These are phyloP conservation scores for Aspergillus nidulans DNA, from an alignment of 495 filamentous ascomycete species.

Conservation along the genomic window DNA sequence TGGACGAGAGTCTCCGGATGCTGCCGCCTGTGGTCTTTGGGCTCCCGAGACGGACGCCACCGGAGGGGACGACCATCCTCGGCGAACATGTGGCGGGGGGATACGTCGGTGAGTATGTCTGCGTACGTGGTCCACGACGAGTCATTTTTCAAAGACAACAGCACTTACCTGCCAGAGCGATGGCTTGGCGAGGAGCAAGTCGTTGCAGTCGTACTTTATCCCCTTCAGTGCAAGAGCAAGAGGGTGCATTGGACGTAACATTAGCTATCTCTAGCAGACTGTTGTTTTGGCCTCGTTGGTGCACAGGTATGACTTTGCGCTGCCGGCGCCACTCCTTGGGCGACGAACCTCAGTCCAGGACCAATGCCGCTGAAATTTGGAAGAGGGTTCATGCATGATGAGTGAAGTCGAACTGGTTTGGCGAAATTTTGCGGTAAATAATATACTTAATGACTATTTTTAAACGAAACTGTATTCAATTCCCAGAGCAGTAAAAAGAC, in stretches of 20 bases:
- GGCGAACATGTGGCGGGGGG: conserved; percentile 25
- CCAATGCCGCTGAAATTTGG: conserved; percentile 32
- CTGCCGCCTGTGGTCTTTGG: conserved; percentile 25
- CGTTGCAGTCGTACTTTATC: conserved; percentile 35
- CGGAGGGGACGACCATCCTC: conserved; percentile 26
- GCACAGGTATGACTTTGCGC: conserved; percentile 31
- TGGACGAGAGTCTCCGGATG: conserved; percentile 41
- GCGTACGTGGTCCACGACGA: conserved; percentile 21
- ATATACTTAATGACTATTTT: too few relatives aligned
- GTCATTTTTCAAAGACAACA: conserved; percentile 19
- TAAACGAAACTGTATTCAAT: too few relatives aligned
- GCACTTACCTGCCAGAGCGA: conserved; percentile 25
- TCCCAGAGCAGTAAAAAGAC: too few relatives aligned
- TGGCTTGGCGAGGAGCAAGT: conserved; percentile 28
- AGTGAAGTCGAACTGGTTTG: too few relatives aligned
- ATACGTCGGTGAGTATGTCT: conserved; percentile 21
- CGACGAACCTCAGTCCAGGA: conserved; percentile 20
- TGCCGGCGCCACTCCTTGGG: conserved; percentile 14
- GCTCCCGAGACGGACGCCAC: conserved; percentile 26
- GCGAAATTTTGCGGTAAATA: too few relatives aligned
- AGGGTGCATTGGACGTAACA: conserved; percentile 43
- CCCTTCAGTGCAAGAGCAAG: conserved; percentile 36
- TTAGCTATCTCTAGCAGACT: conserved; percentile 11
- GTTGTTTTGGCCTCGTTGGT: conserved; percentile 33
- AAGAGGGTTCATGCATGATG: too few relatives aligned